phyloP scores from a whole-genome alignment of 176 grass and related monocot species.

The Themeda triandra region DNA sequence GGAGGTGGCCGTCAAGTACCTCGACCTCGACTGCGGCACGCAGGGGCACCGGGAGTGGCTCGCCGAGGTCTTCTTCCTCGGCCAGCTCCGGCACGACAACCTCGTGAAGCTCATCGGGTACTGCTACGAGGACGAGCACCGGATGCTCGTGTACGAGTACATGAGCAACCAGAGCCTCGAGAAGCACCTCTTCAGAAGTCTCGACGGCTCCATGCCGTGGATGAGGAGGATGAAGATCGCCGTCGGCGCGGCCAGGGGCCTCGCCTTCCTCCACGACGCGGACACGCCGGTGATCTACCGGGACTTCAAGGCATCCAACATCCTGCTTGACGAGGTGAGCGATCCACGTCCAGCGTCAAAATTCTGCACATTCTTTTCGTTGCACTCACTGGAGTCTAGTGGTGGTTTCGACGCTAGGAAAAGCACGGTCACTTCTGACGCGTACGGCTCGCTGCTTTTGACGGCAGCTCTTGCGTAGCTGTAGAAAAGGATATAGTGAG shows the following conservation, averaged over 20 bases:
- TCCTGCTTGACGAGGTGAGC: conserved; percentile 72
- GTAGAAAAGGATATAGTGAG: conserved; percentile 2
- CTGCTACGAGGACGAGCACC: conserved; percentile 80
- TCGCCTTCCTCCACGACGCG: conserved; percentile 80
- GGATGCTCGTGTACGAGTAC: conserved; percentile 87
- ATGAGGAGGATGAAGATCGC: conserved; percentile 71
- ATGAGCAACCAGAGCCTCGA: conserved; percentile 70
- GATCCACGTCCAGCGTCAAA: background rate
- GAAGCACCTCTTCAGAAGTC: conserved; percentile 77
- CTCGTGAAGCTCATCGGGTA: conserved; percentile 75
- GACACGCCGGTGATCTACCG: conserved; percentile 88
- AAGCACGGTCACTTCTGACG: background rate
- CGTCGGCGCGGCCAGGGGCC: conserved; percentile 75
- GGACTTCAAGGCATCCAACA: conserved; percentile 94
- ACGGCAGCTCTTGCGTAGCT: background rate
- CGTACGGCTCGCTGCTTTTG: background rate
- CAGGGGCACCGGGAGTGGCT: conserved; percentile 91
- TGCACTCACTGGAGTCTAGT: background rate
- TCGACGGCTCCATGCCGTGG: conserved; percentile 60
- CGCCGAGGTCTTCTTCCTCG: conserved; percentile 87
- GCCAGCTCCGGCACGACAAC: conserved; percentile 57
- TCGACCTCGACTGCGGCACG: conserved; percentile 61
- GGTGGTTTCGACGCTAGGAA: background rate
- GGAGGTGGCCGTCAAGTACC: conserved; percentile 83
- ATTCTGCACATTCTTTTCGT: background rate